Conservation (phyloP, 441 rosid species). For the Hypseocharis bilobata region DNA sequence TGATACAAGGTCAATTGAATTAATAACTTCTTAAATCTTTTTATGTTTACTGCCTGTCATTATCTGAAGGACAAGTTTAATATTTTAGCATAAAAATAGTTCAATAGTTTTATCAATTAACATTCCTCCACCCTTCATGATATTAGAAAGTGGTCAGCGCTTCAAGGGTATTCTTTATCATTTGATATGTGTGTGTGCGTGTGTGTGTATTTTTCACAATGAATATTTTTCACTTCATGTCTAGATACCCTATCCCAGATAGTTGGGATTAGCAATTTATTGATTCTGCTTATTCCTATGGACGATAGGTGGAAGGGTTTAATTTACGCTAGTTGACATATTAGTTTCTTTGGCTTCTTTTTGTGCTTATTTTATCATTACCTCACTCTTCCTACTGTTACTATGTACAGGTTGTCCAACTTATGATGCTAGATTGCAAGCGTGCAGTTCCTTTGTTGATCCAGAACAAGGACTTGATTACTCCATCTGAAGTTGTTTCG, state of each 20-base stretch:
- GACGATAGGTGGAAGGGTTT: not conserved
- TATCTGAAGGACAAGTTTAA: not conserved
- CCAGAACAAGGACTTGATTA: conserved; percentile 67
- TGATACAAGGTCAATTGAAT: conserved; percentile 2
- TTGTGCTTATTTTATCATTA: conserved; percentile 15
- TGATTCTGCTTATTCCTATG: not conserved
- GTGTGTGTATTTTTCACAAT: not conserved
- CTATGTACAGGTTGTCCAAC: conserved; percentile 64
- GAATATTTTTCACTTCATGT: not conserved
- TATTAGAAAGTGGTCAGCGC: not conserved
- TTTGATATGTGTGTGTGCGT: no score
- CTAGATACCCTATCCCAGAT: conserved; percentile 2
- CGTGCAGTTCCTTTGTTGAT: conserved; percentile 69
- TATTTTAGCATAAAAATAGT: not conserved
- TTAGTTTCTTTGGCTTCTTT: conserved; percentile 3
- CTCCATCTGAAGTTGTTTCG: conserved; percentile 76
- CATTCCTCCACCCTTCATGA: not conserved
- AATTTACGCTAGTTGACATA: conserved; percentile 5
- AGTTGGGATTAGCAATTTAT: not conserved
- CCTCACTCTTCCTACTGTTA: conserved; percentile 6
- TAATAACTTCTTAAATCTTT: not conserved
- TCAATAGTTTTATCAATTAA: not conserved
- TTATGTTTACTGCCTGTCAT: not conserved
- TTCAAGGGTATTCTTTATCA: not conserved
- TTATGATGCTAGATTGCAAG: conserved; percentile 86